Conservation (phyloP, 225 moss, liverwort and hornwort species). For the Marchantia paleacea region DNA sequence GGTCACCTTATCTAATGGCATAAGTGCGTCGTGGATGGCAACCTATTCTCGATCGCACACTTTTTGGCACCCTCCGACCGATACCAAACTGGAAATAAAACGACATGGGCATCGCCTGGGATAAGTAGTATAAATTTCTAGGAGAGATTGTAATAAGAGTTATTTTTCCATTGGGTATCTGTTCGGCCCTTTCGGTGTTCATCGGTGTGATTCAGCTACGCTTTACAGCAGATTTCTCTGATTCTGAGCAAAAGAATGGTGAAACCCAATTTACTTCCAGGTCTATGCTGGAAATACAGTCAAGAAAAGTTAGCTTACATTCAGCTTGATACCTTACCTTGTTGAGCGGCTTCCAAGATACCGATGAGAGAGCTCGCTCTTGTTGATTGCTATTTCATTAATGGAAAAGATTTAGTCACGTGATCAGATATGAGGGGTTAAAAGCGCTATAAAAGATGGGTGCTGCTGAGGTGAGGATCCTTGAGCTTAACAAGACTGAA, state of each 20-base stretch:
- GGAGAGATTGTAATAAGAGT: not conserved
- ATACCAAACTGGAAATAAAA: conserved; percentile 19
- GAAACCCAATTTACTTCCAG: not conserved
- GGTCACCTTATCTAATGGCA: conserved; percentile 5
- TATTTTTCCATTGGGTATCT: conserved; percentile 8
- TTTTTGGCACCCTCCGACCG: conserved; percentile 15
- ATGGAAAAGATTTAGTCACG: not conserved
- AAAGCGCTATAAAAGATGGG: not conserved
- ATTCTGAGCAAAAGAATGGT: conserved; percentile 5
- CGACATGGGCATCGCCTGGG: conserved; percentile 8
- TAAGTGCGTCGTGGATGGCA: conserved; percentile 11
- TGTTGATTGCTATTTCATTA: conserved; percentile 6
- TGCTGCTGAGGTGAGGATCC: not conserved
- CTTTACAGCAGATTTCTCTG: not conserved
- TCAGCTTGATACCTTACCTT: not conserved
- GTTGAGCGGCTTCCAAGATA: not conserved
- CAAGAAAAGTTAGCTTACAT: not conserved
- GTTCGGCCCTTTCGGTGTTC: not conserved
- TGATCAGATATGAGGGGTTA: not conserved
- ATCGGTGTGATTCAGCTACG: not conserved
- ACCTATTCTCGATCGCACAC: conserved; percentile 15
- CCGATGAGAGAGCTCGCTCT: not conserved
- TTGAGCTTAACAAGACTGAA: not conserved
- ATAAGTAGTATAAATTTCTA: not conserved
- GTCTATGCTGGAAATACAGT: not conserved